Percentiles rank a stretch among this genome's conserved stretches.
Conservation (phyloP, 2,329 filamentous ascomycete genomes). For the Diplodia mutila region DNA sequence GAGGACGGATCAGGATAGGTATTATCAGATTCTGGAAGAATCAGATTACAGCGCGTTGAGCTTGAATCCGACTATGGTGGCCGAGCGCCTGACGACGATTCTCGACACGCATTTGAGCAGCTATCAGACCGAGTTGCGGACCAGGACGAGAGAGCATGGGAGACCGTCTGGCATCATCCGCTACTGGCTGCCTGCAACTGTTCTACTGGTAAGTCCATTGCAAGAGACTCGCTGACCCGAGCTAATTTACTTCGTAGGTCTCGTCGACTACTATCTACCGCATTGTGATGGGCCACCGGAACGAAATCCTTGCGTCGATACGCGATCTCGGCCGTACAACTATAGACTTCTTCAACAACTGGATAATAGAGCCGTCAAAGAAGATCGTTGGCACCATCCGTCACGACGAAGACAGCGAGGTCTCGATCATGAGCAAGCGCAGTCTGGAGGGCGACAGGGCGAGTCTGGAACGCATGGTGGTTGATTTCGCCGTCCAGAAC, state of each 20-base stretch:
- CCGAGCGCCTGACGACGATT: conserved; percentile 69
- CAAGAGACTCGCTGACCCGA: conserved; percentile 26
- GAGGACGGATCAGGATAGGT: conserved; percentile 57
- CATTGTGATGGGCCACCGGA: conserved; percentile 72
- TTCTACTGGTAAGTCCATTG: conserved; percentile 54
- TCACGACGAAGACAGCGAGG: conserved; percentile 88
- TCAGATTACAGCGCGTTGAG: conserved; percentile 34
- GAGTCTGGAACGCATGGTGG: conserved; percentile 95
- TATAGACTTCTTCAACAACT: conserved; percentile 93
- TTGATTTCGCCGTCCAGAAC: conserved; percentile 89
- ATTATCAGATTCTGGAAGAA: conserved; percentile 48
- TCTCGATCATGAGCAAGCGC: conserved; percentile 94
- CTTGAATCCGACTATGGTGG: conserved; percentile 59
- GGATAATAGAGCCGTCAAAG: conserved; percentile 83
- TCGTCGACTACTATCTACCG: conserved; percentile 87
- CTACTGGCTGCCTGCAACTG: conserved; percentile 82
- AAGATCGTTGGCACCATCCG: conserved; percentile 90
- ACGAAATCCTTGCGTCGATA: conserved; percentile 80
- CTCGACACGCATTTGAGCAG: conserved; percentile 70
- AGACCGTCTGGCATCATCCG: conserved; percentile 74
- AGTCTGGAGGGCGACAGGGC: conserved; percentile 88
- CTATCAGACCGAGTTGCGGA: conserved; percentile 63
- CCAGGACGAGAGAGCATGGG: conserved; percentile 67
- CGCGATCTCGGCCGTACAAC: conserved; percentile 76
- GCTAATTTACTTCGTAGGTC: conserved; percentile 15